A percentile compares a stretch with the other conserved stretches of the same genome.
These are phyloP conservation scores for Paraphoma chrysanthemicola DNA, from an alignment of 2,329 filamentous ascomycete genomes.

Conservation along the genomic window DNA sequence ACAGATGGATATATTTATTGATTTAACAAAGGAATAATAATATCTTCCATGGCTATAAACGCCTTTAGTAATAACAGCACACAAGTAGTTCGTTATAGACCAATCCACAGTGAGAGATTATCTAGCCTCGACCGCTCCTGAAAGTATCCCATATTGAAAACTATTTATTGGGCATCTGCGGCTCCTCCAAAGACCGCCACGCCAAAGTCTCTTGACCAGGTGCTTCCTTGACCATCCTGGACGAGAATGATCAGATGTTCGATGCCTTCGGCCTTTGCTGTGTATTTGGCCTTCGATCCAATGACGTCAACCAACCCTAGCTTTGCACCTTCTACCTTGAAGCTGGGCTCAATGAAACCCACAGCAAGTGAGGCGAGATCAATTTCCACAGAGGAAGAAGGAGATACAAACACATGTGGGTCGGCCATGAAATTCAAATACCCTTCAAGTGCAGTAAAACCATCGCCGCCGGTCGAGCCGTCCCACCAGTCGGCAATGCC, in stretches of 20 bases:
- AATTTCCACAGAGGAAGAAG: slow-evolving; percentile 26
- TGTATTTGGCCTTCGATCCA: slow-evolving; percentile 14
- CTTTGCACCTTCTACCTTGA: slow-evolving; percentile 14
- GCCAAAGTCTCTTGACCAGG: not conserved
- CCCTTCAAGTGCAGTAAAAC: slow-evolving; percentile 42
- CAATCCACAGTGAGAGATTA: no score
- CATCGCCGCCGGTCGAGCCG: slow-evolving; percentile 39
- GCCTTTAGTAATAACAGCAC: no score
- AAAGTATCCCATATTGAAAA: no score
- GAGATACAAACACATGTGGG: slow-evolving; percentile 40
- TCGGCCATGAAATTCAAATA: slow-evolving; percentile 48
- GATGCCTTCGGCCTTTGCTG: not conserved
- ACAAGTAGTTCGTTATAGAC: no score
- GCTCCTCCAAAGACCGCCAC: not conserved
- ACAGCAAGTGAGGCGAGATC: slow-evolving; percentile 28
- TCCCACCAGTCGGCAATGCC: slow-evolving; percentile 49
- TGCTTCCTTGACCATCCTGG: not conserved
- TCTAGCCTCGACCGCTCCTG: no score
- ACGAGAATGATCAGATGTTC: not conserved
- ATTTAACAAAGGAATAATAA: no score
- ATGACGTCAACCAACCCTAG: slow-evolving; percentile 8
- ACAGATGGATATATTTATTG: no score
- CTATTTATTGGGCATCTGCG: not conserved
- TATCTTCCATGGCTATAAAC: no score
- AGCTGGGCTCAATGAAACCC: slow-evolving; percentile 17